Evolutionary conservation across 2,329 filamentous ascomycete genomes (phyloP).

Genomic region (Neurospora crassa): DNA sequence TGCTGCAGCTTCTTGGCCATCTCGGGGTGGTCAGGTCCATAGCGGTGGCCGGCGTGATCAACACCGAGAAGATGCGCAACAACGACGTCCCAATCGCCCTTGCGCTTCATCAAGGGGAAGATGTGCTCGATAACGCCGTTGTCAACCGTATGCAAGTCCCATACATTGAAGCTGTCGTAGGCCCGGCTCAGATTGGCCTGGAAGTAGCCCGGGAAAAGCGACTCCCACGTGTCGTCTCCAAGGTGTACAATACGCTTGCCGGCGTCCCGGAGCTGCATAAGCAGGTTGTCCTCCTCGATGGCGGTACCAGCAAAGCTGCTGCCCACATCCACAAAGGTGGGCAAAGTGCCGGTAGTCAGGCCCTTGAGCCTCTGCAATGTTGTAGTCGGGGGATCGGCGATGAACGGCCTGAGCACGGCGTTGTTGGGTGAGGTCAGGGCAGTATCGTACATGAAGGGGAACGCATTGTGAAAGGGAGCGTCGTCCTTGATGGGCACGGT

Average conservation of each 20-base stretch:
- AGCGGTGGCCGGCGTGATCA: constrained; percentile 93
- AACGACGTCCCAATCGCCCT: constrained; percentile 79
- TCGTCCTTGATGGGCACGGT: constrained; percentile 65
- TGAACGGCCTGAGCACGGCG: constrained; percentile 87
- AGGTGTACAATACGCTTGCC: constrained; percentile 76
- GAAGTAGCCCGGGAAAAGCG: constrained; percentile 90
- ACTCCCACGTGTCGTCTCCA: constrained; percentile 96
- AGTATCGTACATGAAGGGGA: constrained; percentile 80
- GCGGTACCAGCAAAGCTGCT: constrained; percentile 93
- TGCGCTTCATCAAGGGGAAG: constrained; percentile 67
- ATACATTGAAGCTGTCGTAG: constrained; percentile 97
- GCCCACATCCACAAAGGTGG: constrained; percentile 87
- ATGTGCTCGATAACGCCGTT: constrained; percentile 90
- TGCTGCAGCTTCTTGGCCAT: constrained; percentile 87
- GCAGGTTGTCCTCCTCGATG: constrained; percentile 82
- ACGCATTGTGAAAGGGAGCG: constrained; percentile 68
- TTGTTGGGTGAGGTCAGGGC: constrained; percentile 65
- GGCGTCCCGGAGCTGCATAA: constrained; percentile 57
- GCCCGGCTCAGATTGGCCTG: constrained; percentile 74
- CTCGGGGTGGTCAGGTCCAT: constrained; percentile 83
- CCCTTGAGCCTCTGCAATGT: constrained; percentile 90
- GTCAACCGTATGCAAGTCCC: constrained; percentile 94
- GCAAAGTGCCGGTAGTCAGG: constrained; percentile 86
- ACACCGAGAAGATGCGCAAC: constrained; percentile 92
- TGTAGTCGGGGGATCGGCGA: constrained; percentile 90